Conservation (phyloP, 305 asterid genomes). For the Rubia peregrina region DNA sequence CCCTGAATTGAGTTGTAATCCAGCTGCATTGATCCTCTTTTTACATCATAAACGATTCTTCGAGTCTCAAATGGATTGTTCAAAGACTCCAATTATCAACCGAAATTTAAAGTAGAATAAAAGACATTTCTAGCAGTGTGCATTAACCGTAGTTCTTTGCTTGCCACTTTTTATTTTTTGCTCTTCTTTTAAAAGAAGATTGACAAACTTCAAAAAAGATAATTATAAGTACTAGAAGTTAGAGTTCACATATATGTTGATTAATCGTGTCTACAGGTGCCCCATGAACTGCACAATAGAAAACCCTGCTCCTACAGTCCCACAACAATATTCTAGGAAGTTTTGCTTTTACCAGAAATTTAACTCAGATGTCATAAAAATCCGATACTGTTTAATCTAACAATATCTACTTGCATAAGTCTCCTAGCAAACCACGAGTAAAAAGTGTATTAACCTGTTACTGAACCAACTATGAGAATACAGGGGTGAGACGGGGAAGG, state of each 20-base stretch:
- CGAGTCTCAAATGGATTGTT: background rate
- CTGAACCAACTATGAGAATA: background rate
- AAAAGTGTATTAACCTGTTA: background rate
- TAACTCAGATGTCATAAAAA: background rate
- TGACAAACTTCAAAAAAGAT: background rate
- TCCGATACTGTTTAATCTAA: background rate
- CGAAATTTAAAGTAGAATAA: background rate
- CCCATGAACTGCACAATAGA: background rate
- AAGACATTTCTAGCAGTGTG: background rate
- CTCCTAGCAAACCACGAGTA: background rate
- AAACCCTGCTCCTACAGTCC: background rate
- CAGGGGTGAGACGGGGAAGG: constrained; percentile 9
- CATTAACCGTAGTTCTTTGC: background rate
- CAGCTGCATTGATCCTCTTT: background rate
- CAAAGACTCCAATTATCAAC: background rate
- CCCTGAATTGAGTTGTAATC: background rate
- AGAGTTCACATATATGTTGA: background rate
- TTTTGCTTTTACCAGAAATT: background rate
- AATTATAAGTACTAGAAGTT: background rate
- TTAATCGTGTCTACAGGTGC: background rate
- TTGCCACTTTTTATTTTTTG: background rate
- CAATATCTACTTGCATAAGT: too few species aligned
- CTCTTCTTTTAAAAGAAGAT: background rate
- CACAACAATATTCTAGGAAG: background rate
- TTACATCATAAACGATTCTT: background rate